Evolutionary conservation across 2,329 filamentous ascomycete species (phyloP).

Genomic region (Hirsutella rhossiliensis): DNA sequence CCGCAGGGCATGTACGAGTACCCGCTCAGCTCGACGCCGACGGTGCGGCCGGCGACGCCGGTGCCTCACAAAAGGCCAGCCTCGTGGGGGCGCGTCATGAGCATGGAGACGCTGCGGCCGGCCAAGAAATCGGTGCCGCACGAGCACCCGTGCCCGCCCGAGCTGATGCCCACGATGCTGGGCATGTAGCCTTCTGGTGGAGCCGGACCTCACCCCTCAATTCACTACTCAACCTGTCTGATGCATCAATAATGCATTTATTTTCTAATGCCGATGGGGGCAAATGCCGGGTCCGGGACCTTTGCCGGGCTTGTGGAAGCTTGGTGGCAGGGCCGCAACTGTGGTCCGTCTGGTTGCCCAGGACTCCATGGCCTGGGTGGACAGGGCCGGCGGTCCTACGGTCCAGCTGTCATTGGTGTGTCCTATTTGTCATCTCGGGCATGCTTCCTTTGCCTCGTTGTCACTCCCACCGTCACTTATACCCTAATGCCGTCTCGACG

Average conservation of each 20-base stretch:
- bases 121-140: conserved; percentile 22
- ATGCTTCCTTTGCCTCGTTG: too few relatives aligned
- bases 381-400: too few relatives aligned
- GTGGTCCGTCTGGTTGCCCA: too few relatives aligned
- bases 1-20: conserved; percentile 12
- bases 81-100: conserved; percentile 24
- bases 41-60: conserved; percentile 23
- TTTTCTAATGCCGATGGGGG: too few relatives aligned
- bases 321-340: too few relatives aligned
- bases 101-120: conserved; percentile 24
- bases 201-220: background rate
- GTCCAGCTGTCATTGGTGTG: too few relatives aligned
- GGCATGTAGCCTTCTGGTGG: conserved; percentile 9
- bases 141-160: conserved; percentile 11
- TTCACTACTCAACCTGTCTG: background rate
- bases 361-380: too few relatives aligned
- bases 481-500: too few relatives aligned
- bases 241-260: background rate
- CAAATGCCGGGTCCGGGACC: too few relatives aligned
- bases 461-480: too few relatives aligned
- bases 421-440: too few relatives aligned
- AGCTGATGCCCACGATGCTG: conserved; percentile 12
- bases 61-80: conserved; percentile 25
- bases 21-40: conserved; percentile 12
- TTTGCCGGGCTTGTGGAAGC: too few relatives aligned